Evolutionary conservation across 2,329 filamentous ascomycete genomes (phyloP).

Genomic region (Pleurostoma richardsiae): DNA sequence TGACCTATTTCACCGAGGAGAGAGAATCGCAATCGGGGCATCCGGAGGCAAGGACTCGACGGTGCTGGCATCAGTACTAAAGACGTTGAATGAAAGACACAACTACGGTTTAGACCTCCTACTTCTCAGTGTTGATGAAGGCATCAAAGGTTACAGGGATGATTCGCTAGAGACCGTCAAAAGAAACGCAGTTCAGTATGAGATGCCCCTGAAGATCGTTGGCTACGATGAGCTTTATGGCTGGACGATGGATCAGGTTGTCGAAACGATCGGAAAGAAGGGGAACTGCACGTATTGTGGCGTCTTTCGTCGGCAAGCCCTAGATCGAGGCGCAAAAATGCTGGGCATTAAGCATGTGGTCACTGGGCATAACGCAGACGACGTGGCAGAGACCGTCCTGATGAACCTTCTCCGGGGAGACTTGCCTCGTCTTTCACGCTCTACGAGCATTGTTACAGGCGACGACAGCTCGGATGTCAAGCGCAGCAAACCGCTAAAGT

Average conservation of each 20-base stretch:
- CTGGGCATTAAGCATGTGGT: conserved; percentile 89
- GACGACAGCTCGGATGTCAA: conserved; percentile 81
- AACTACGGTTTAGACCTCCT: conserved; percentile 81
- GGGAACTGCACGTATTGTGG: conserved; percentile 99
- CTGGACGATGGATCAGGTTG: conserved; percentile 99
- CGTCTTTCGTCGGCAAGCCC: conserved; percentile 87
- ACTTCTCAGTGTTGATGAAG: conserved; percentile 90
- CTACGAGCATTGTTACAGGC: conserved; percentile 84
- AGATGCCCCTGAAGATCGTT: conserved; percentile 86
- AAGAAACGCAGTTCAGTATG: conserved; percentile 84
- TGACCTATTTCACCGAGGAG: conserved; percentile 75
- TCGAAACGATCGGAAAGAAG: conserved; percentile 93
- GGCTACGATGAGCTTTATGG: conserved; percentile 93
- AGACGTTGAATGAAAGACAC: conserved; percentile 87
- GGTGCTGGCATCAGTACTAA: conserved; percentile 88
- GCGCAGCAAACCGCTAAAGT: conserved; percentile 94
- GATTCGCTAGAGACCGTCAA: conserved; percentile 96
- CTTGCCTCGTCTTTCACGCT: conserved; percentile 77
- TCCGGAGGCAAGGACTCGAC: conserved; percentile 98
- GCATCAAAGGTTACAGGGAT: conserved; percentile 94
- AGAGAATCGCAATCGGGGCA: conserved; percentile 88
- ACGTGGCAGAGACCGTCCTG: conserved; percentile 92
- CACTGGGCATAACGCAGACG: conserved; percentile 95
- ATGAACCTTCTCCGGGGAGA: conserved; percentile 96
- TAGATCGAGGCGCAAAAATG: conserved; percentile 86